Percentiles rank a stretch among this genome's conserved stretches.
Evolutionary conservation across 306 rosid genomes (phyloP).

Genomic region (Vigna unguiculata): DNA sequence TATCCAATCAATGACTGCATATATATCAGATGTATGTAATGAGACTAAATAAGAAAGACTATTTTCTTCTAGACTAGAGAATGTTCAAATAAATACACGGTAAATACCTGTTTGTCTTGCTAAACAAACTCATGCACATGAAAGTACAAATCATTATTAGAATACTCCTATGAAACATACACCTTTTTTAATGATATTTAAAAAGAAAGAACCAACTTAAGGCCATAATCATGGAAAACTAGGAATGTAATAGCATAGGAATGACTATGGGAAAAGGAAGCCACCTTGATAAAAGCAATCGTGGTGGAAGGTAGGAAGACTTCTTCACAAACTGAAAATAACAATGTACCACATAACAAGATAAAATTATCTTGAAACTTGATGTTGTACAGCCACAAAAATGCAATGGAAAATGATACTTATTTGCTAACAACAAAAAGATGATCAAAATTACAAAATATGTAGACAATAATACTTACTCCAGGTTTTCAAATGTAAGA

Average conservation of each 20-base stretch:
- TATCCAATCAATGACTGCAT: too few relatives aligned
- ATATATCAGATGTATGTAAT: too few relatives aligned
- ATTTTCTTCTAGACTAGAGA: too few relatives aligned
- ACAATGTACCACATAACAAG: conserved; percentile 15
- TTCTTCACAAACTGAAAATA: conserved; percentile 76
- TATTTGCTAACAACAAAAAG: neutral
- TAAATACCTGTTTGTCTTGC: neutral
- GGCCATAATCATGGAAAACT: conserved; percentile 2
- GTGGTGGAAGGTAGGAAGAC: conserved; percentile 79
- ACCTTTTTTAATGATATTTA: conserved; percentile 12
- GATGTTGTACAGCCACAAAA: conserved; percentile 8
- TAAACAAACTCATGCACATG: conserved; percentile 1
- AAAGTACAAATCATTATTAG: too few relatives aligned
- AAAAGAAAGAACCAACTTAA: conserved; percentile 8
- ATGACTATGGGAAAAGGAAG: conserved; percentile 29
- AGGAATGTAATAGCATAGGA: conserved; percentile 13
- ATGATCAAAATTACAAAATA: conserved; percentile 12
- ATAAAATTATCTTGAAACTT: conserved; percentile 3
- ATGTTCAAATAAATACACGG: too few relatives aligned
- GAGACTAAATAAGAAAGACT: too few relatives aligned
- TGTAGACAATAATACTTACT: conserved; percentile 24
- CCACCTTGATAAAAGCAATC: conserved; percentile 82
- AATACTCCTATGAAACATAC: conserved; percentile 3
- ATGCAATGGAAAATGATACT: conserved; percentile 24
- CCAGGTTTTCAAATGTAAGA: conserved; percentile 22